These are phyloP conservation scores for Lentinus brumalis DNA, from an alignment of 768 basidiomycete species.

Conservation along the genomic window DNA sequence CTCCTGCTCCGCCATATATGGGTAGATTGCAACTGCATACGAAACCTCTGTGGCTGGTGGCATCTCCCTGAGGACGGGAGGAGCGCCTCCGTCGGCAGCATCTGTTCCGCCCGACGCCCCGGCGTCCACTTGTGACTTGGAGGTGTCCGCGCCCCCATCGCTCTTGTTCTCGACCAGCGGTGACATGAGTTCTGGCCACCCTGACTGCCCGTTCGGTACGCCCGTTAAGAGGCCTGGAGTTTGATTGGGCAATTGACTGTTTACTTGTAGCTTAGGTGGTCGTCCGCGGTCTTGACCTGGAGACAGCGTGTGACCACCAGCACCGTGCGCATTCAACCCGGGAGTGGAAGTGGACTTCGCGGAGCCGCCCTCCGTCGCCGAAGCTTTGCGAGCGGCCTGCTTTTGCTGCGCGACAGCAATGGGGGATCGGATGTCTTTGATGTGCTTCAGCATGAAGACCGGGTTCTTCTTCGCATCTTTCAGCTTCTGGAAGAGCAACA, in stretches of 20 bases:
- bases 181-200: conserved; percentile 77
- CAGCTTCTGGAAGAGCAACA: conserved; percentile 94
- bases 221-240: conserved; percentile 57
- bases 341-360: conserved; percentile 37
- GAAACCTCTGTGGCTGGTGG: conserved; percentile 58
- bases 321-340: conserved; percentile 33
- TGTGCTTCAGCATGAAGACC: conserved; percentile 98
- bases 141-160: conserved; percentile 34
- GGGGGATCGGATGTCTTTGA: conserved; percentile 95
- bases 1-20: conserved; percentile 97
- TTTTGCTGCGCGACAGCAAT: conserved; percentile 97
- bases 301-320: conserved; percentile 41
- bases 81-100: conserved; percentile 32
- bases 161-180: conserved; percentile 52
- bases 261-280: conserved; percentile 72
- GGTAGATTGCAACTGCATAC: conserved; percentile 97
- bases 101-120: conserved; percentile 24
- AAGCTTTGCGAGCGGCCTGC: conserved; percentile 83
- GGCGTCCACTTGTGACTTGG: conserved; percentile 36
- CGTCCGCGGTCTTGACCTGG: conserved; percentile 40
- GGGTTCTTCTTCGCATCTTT: conserved; percentile 98
- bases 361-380: conserved; percentile 36
- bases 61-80: conserved; percentile 31
- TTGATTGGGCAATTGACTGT: conserved; percentile 43
- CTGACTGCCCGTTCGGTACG: conserved; percentile 60